These are phyloP conservation scores for Xeromyces bisporus DNA, from an alignment of 495 filamentous ascomycete species.

Conservation along the genomic window DNA sequence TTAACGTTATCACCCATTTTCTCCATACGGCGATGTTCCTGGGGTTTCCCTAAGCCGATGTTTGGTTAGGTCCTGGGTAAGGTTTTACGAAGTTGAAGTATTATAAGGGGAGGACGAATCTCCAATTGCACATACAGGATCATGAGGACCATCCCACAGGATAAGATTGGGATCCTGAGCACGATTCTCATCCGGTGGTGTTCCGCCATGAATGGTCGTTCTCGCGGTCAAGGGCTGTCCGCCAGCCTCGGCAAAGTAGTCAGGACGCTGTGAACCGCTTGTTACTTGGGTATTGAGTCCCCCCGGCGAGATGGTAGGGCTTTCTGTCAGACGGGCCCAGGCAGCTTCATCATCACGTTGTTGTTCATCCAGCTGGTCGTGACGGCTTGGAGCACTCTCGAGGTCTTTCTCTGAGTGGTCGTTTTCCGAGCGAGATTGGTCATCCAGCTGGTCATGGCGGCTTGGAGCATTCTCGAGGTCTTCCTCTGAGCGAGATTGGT, in stretches of 20 bases:
- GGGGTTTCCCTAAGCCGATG: slow-evolving; percentile 27
- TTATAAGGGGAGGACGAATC: too few species aligned
- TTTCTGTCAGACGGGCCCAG: not conserved
- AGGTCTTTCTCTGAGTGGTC: not conserved
- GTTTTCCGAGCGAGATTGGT: not conserved
- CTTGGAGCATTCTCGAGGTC: not conserved
- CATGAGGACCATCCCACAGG: not conserved
- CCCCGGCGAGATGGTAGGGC: not conserved
- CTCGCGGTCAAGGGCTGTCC: not conserved
- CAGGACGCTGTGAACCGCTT: not conserved
- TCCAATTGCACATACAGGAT: too few species aligned
- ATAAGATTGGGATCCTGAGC: not conserved
- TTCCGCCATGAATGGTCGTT: too few species aligned
- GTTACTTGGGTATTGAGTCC: not conserved
- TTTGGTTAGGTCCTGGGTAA: too few species aligned
- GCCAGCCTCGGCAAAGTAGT: not conserved
- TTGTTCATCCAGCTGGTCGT: not conserved
- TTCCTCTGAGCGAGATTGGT: not conserved
- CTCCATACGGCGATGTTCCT: slow-evolving; percentile 42
- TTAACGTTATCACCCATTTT: slow-evolving; percentile 58
- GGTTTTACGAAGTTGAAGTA: too few species aligned
- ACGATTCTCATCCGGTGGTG: too few species aligned
- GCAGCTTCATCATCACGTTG: not conserved
- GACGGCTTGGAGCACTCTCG: not conserved
- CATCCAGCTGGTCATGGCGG: too few species aligned